phyloP scores from a whole-genome alignment of 2,329 filamentous ascomycete species.

The Rugonectria rugulosa region DNA sequence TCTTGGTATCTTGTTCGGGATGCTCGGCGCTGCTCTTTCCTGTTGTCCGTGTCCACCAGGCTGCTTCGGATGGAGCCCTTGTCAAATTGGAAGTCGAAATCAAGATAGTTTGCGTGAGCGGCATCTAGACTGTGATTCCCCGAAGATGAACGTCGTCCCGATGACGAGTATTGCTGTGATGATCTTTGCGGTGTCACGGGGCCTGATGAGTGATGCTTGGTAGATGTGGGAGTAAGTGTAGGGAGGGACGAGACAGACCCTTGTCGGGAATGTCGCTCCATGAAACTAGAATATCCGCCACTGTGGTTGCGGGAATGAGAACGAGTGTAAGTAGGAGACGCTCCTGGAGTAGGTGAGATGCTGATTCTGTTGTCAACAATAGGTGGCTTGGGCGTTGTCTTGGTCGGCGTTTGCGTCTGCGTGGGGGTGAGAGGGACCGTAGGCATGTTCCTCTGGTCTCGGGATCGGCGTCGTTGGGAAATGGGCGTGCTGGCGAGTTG shows the following conservation, averaged over 20 bases:
- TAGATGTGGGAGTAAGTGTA: conserved; percentile 24
- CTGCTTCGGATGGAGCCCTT: background rate
- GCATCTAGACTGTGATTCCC: conserved; percentile 2
- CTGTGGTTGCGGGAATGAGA: conserved; percentile 2
- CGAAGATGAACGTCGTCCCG: background rate
- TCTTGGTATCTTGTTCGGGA: conserved; percentile 21
- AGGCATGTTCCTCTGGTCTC: conserved; percentile 35
- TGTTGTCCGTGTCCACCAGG: background rate
- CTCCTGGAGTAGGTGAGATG: conserved; percentile 1
- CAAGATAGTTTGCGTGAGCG: conserved; percentile 5
- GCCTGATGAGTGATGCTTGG: conserved; percentile 16
- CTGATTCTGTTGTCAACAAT: background rate
- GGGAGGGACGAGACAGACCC: conserved; percentile 34
- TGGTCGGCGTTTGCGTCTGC: conserved; percentile 4
- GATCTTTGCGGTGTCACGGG: conserved; percentile 15
- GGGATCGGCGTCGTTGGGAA: conserved; percentile 29
- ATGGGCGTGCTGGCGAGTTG: conserved; percentile 21
- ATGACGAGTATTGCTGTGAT: background rate
- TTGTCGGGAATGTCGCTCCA: conserved; percentile 25
- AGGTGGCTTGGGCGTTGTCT: conserved; percentile 1
- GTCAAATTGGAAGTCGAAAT: conserved; percentile 21
- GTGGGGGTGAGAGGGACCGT: no score
- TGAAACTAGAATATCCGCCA: conserved; percentile 12
- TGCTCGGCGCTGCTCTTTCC: conserved; percentile 2
- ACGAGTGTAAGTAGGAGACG: background rate